phyloP scores from a whole-genome alignment of 1,284 basidiomycete species.

The Trametes hirsuta region DNA sequence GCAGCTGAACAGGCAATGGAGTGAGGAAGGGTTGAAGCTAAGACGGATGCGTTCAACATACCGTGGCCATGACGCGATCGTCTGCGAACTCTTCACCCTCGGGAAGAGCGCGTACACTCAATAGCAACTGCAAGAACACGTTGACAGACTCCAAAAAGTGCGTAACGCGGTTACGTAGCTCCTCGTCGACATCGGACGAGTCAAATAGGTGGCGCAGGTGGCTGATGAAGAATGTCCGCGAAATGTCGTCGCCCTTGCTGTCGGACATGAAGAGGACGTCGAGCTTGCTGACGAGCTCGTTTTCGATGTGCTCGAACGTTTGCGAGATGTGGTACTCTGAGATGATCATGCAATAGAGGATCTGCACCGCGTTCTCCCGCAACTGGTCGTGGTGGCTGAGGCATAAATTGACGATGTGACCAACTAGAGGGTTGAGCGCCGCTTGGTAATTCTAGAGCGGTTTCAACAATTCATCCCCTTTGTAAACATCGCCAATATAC shows the following conservation, averaged over 20 bases:
- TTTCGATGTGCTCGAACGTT: slow-evolving; percentile 87
- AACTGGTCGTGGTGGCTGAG: slow-evolving; percentile 94
- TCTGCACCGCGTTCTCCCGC: slow-evolving; percentile 88
- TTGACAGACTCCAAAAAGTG: slow-evolving; percentile 90
- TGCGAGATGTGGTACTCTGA: slow-evolving; percentile 85
- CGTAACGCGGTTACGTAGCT: slow-evolving; percentile 78
- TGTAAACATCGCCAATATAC: slow-evolving; percentile 27
- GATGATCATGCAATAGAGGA: slow-evolving; percentile 95
- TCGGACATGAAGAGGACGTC: slow-evolving; percentile 93
- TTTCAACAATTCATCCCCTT: not conserved
- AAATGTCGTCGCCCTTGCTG: slow-evolving; percentile 88
- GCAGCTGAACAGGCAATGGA: slow-evolving; percentile 51
- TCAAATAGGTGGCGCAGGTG: slow-evolving; percentile 91
- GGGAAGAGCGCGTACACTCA: slow-evolving; percentile 91
- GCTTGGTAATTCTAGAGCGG: slow-evolving; percentile 76
- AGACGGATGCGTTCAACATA: slow-evolving; percentile 31
- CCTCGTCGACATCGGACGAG: slow-evolving; percentile 77
- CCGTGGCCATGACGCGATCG: slow-evolving; percentile 92
- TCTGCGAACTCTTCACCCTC: slow-evolving; percentile 93
- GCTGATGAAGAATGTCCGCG: slow-evolving; percentile 92
- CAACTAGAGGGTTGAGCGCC: slow-evolving; percentile 84
- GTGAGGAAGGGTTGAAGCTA: not conserved
- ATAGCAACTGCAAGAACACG: slow-evolving; percentile 91
- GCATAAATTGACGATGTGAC: slow-evolving; percentile 90
- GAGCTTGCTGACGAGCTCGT: slow-evolving; percentile 92